Evolutionary conservation across 225 moss, liverwort and hornwort species (phyloP).

Genomic region (Pseudoscleropodium purum): DNA sequence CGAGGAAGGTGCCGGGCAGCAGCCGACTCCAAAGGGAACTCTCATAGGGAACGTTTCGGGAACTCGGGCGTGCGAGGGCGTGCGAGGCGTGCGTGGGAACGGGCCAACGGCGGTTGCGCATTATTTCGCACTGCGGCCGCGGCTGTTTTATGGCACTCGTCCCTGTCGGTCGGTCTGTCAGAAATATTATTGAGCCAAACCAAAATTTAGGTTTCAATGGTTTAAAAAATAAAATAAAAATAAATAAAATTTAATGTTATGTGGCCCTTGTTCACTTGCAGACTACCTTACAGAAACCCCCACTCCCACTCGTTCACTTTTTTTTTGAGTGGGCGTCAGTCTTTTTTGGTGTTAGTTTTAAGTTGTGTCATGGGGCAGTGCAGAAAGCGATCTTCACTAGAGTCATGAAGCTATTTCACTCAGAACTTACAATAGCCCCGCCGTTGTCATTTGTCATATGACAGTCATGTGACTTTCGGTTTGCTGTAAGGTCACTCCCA

Average conservation of each 20-base stretch:
- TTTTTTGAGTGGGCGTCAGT: background rate
- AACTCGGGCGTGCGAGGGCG: background rate
- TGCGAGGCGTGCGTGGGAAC: background rate
- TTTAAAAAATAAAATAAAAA: too few species aligned
- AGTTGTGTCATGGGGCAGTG: background rate
- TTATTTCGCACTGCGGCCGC: background rate
- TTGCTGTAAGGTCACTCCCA: background rate
- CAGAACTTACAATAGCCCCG: rapidly evolving
- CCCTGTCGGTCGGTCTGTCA: background rate
- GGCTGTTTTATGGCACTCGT: background rate
- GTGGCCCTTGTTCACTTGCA: background rate
- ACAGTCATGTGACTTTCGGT: background rate
- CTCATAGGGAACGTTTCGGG: background rate
- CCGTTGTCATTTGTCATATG: background rate
- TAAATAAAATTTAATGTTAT: too few species aligned
- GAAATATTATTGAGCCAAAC: background rate
- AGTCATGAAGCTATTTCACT: background rate
- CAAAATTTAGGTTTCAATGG: background rate
- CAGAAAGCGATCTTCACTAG: background rate
- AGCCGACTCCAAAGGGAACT: background rate
- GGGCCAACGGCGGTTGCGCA: background rate
- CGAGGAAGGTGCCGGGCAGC: background rate
- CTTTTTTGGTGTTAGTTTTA: background rate
- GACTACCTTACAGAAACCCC: too few species aligned
- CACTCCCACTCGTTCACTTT: background rate